Percentiles rank a stretch among this genome's conserved stretches.
Evolutionary conservation across 208 protist species (phyloP).

Genomic region (Acanthamoeba rhysodes): DNA sequence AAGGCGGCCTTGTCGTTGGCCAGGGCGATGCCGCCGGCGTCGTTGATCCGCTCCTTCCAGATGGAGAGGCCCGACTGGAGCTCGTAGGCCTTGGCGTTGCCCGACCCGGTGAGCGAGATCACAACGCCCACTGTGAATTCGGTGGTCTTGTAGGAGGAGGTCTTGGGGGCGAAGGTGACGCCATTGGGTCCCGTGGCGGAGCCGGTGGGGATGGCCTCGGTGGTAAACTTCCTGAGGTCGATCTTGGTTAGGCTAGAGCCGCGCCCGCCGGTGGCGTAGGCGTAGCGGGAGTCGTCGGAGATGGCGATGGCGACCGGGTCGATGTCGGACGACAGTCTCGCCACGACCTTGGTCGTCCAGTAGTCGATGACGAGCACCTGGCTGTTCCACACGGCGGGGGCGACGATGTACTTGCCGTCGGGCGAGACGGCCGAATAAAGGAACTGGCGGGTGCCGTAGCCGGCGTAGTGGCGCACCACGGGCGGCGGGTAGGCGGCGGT

Average conservation of each 20-base stretch:
- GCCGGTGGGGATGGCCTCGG: background rate
- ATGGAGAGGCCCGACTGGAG: background rate
- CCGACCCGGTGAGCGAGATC: background rate
- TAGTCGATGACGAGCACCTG: slow-evolving; percentile 29
- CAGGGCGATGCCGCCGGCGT: background rate
- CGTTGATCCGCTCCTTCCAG: background rate
- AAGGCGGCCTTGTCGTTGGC: background rate
- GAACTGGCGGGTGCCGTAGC: slow-evolving; percentile 7
- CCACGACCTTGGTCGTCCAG: background rate
- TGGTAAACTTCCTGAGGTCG: background rate
- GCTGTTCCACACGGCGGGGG: background rate
- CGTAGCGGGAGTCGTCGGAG: background rate
- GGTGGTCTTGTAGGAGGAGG: background rate
- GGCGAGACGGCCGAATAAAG: background rate
- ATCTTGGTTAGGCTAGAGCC: background rate
- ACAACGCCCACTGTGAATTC: background rate
- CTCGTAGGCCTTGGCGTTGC: slow-evolving; percentile 7
- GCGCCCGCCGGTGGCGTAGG: background rate
- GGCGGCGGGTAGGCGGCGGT: background rate
- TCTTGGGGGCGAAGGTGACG: background rate
- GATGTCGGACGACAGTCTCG: background rate
- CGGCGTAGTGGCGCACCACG: background rate
- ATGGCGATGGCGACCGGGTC: background rate
- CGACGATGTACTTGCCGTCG: background rate
- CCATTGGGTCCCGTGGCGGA: background rate